These are phyloP conservation scores for Rasamsonia emersonii DNA, from an alignment of 2,329 filamentous ascomycete species.

Conservation along the genomic window DNA sequence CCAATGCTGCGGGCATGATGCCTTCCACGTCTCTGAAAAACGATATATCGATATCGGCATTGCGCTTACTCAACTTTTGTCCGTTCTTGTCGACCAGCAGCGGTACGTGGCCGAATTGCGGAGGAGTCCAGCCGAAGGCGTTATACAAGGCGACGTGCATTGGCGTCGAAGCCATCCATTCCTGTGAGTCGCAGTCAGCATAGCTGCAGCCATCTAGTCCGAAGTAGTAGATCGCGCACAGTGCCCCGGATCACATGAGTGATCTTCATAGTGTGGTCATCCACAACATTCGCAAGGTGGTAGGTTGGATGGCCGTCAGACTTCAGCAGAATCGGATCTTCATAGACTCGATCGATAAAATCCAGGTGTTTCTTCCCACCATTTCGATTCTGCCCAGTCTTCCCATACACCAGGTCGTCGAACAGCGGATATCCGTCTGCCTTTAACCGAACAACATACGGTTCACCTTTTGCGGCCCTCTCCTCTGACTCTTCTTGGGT, in stretches of 20 bases:
- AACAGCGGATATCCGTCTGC: slow-evolving; percentile 58
- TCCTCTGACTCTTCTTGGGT: slow-evolving; percentile 59
- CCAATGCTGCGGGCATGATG: slow-evolving; percentile 55
- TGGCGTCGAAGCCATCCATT: slow-evolving; percentile 94
- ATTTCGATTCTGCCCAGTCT: slow-evolving; percentile 42
- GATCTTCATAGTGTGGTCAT: slow-evolving; percentile 91
- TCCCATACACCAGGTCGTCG: slow-evolving; percentile 72
- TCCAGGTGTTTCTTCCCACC: slow-evolving; percentile 28
- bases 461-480: slow-evolving; percentile 59
- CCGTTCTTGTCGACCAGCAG: slow-evolving; percentile 60
- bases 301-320: slow-evolving; percentile 90
- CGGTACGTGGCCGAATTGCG: slow-evolving; percentile 71
- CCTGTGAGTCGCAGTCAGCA: slow-evolving; percentile 38
- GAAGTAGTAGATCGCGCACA: slow-evolving; percentile 36
- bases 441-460: slow-evolving; percentile 69
- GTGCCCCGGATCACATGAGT: slow-evolving; percentile 90
- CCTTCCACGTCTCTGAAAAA: slow-evolving; percentile 49
- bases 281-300: slow-evolving; percentile 93
- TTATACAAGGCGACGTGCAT: slow-evolving; percentile 67
- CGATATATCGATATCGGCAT: slow-evolving; percentile 55
- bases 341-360: slow-evolving; percentile 46
- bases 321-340: slow-evolving; percentile 87
- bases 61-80: slow-evolving; percentile 81
- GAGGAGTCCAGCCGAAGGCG: slow-evolving; percentile 65
- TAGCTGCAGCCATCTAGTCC: neutral